phyloP scores from a whole-genome alignment of 208 protist species.

The Angomonas desouzai region DNA sequence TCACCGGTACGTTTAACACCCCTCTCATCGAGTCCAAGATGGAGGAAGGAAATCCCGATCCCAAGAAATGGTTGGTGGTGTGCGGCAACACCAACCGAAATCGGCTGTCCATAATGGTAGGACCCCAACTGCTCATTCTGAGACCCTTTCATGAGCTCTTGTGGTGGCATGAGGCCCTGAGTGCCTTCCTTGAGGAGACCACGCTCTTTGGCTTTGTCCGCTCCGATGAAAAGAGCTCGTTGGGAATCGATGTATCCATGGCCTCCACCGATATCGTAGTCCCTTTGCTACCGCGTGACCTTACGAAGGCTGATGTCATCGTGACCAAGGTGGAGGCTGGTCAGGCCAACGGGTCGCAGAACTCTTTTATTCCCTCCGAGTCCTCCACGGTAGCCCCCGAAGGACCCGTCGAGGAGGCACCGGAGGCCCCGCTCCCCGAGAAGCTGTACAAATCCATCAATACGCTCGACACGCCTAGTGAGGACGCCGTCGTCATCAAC shows the following conservation, averaged over 20 bases:
- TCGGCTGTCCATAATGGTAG: slow-evolving; percentile 29
- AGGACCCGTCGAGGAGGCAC: not conserved
- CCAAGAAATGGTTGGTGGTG: slow-evolving; percentile 45
- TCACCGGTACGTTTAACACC: slow-evolving; percentile 44
- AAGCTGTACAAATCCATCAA: not conserved
- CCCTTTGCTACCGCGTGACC: not conserved
- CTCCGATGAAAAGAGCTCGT: not conserved
- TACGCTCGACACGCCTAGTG: slow-evolving; percentile 1
- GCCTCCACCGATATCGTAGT: not conserved
- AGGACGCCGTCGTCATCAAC: slow-evolving; percentile 10
- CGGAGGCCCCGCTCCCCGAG: not conserved
- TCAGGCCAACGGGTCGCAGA: not conserved
- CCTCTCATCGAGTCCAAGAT: slow-evolving; percentile 48
- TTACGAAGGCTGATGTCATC: not conserved
- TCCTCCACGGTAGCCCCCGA: not conserved
- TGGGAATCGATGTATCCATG: not conserved
- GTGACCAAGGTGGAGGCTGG: not conserved
- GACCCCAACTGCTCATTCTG: slow-evolving; percentile 36
- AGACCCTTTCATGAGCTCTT: slow-evolving; percentile 53
- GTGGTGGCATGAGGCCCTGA: slow-evolving; percentile 44
- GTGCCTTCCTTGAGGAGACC: not conserved
- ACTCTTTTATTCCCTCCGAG: not conserved
- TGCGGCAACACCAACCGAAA: slow-evolving; percentile 54
- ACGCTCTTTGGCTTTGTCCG: not conserved
- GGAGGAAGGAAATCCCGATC: slow-evolving; percentile 12